These are phyloP conservation scores for Saccharomycopsis fermentans DNA, from an alignment of 805 yeast genomes.

Conservation along the genomic window DNA sequence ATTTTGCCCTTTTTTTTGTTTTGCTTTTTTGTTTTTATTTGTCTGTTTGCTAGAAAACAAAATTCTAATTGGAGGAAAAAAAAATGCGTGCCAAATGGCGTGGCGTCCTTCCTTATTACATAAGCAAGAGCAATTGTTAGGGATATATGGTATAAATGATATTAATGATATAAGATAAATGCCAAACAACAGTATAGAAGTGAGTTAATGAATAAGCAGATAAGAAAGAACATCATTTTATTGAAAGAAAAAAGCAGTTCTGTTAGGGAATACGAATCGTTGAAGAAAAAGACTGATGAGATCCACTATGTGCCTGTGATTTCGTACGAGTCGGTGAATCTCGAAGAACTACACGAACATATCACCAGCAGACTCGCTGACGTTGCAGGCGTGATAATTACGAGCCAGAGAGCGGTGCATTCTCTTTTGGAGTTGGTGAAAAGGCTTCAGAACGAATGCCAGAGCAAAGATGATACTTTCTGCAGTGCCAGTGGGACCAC, in stretches of 20 bases:
- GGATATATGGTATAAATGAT: no score
- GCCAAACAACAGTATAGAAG: no score
- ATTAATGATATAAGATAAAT: no score
- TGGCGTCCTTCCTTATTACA: neutral
- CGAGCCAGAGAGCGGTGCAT: constrained; percentile 82
- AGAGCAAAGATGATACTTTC: constrained; percentile 45
- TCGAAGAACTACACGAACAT: neutral
- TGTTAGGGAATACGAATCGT: constrained; percentile 50
- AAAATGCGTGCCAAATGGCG: neutral
- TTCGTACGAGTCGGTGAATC: constrained; percentile 31
- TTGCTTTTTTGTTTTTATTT: neutral
- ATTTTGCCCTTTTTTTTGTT: neutral
- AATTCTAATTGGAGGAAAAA: neutral
- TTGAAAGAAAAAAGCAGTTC: constrained; percentile 57
- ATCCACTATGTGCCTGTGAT: constrained; percentile 66
- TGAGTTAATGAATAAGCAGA: neutral
- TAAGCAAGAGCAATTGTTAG: no score
- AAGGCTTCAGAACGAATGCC: neutral
- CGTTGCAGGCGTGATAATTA: constrained; percentile 54
- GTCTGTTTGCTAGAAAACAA: neutral
- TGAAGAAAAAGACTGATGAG: constrained; percentile 28
- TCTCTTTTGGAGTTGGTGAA: neutral
- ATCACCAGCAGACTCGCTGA: constrained; percentile 20
- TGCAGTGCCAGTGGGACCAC: neutral
- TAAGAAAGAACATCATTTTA: constrained; percentile 33